Conservation (phyloP, 352 stramenopile species). For the Phytophthora melonis region DNA sequence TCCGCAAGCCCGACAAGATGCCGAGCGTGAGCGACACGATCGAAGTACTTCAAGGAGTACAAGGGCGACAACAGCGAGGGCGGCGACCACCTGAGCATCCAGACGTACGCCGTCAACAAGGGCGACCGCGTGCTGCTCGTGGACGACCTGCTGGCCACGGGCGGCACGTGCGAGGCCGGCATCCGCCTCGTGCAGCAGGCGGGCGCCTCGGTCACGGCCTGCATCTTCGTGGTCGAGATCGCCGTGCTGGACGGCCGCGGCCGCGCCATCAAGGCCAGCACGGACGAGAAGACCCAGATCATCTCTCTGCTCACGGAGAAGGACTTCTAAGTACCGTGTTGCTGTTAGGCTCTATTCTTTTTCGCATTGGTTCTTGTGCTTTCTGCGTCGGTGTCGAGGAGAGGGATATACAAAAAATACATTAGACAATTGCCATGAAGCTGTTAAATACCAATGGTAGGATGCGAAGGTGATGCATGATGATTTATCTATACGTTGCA, state of each 20-base stretch:
- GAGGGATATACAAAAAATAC: no score
- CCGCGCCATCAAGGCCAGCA: constrained; percentile 36
- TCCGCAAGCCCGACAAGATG: constrained; percentile 98
- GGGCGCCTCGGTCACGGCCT: constrained; percentile 91
- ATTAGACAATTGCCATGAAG: constrained; percentile 4
- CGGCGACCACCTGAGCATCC: constrained; percentile 90
- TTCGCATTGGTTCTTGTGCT: neutral
- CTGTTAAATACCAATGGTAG: no score
- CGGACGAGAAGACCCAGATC: neutral
- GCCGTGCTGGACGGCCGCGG: constrained; percentile 60
- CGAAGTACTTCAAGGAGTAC: constrained; percentile 95
- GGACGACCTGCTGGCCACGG: constrained; percentile 98
- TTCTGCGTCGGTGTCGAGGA: neutral
- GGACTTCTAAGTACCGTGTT: constrained; percentile 51
- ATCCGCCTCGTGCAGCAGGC: constrained; percentile 90
- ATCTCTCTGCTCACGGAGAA: constrained; percentile 74
- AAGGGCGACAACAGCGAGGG: constrained; percentile 87
- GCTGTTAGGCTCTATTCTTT: no score
- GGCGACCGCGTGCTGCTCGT: constrained; percentile 95
- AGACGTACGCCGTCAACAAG: constrained; percentile 73
- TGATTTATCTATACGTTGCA: no score
- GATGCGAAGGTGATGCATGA: neutral
- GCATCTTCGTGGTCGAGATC: constrained; percentile 97
- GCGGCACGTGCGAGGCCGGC: constrained; percentile 92
- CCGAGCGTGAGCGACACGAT: constrained; percentile 93